A percentile compares a stretch with the other conserved stretches of the same genome.
Conservation (phyloP, 2,329 filamentous ascomycete species). For the Clonostachys byssicola region DNA sequence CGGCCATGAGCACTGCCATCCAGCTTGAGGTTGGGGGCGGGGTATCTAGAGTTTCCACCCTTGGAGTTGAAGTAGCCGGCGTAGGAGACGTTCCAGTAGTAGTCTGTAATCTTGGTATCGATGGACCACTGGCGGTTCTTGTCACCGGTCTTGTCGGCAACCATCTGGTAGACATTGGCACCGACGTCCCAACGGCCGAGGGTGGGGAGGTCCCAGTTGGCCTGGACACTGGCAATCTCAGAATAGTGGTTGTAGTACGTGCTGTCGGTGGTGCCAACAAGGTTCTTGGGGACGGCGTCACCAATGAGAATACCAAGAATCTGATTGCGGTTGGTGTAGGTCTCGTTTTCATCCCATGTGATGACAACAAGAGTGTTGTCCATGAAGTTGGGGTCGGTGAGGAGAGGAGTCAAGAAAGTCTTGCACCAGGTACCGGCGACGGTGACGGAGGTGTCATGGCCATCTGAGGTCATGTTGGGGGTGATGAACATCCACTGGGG, state of each 20-base stretch:
- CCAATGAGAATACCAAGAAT: constrained; percentile 71
- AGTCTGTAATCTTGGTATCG: constrained; percentile 24
- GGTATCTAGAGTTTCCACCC: constrained; percentile 25
- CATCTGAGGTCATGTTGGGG: constrained; percentile 73
- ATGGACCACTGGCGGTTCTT: constrained; percentile 29
- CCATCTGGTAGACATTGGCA: constrained; percentile 63
- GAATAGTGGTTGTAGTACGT: constrained; percentile 74
- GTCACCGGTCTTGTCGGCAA: constrained; percentile 59
- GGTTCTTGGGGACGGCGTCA: constrained; percentile 62
- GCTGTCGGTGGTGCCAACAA: constrained; percentile 63
- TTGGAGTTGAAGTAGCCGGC: constrained; percentile 39
- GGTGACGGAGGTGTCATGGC: constrained; percentile 69
- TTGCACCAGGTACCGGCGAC: constrained; percentile 65
- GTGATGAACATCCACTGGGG: constrained; percentile 73
- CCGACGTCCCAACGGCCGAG: constrained; percentile 70
- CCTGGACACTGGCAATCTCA: constrained; percentile 59
- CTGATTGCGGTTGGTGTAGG: constrained; percentile 62
- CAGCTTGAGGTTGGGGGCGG: constrained; percentile 31
- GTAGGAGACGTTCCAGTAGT: constrained; percentile 51
- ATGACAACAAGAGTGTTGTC: constrained; percentile 70
- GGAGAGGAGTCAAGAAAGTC: constrained; percentile 65
- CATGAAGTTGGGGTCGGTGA: constrained; percentile 68
- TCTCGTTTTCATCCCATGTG: constrained; percentile 77
- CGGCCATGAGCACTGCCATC: constrained; percentile 22
- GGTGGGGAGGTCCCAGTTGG: constrained; percentile 67